Evolutionary conservation across 176 grass and related monocot genomes (phyloP).

Genomic region (Carex pumila): DNA sequence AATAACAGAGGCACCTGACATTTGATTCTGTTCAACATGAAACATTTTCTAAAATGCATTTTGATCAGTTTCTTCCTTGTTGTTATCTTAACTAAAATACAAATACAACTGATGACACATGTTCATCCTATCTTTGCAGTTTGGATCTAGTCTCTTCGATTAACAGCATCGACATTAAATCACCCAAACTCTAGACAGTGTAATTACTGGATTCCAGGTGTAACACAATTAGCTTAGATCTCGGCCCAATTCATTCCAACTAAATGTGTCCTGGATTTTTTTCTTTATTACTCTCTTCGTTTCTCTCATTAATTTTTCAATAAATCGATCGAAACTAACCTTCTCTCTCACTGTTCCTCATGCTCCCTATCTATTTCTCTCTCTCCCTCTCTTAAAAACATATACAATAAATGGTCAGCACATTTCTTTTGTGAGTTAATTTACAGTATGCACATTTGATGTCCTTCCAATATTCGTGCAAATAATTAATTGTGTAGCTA

Average conservation of each 20-base stretch:
- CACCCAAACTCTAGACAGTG: background rate
- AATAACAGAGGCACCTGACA: background rate
- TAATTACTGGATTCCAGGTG: background rate
- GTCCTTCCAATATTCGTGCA: background rate
- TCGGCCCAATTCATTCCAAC: background rate
- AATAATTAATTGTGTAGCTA: background rate
- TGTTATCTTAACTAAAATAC: no score
- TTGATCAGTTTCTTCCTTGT: background rate
- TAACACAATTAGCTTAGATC: background rate
- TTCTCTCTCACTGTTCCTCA: no score
- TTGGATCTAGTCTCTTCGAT: background rate
- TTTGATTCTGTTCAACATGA: background rate
- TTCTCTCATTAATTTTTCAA: background rate
- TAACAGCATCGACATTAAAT: background rate
- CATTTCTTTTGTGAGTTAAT: no score
- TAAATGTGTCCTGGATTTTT: background rate
- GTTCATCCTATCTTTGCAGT: background rate
- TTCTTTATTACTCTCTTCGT: background rate
- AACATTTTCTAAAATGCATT: background rate
- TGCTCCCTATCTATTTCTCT: no score
- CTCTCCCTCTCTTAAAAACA: background rate
- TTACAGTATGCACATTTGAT: no score
- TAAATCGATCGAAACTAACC: background rate
- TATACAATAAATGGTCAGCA: background rate
- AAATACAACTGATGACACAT: no score